Evolutionary conservation across 768 basidiomycete species (phyloP).

Genomic region (Russula sp.): DNA sequence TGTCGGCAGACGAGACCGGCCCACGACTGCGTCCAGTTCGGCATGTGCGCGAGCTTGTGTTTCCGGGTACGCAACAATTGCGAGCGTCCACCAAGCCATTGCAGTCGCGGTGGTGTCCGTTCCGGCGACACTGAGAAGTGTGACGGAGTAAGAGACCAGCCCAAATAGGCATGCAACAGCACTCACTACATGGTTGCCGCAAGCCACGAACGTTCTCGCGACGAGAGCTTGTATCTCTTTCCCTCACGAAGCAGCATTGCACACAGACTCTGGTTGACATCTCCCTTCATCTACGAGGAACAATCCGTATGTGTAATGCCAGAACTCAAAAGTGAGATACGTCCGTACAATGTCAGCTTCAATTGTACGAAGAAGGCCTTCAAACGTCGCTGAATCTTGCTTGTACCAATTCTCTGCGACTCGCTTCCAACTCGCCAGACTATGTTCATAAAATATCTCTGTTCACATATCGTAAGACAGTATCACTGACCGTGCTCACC

Average conservation of each 20-base stretch:
- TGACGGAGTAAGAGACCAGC: background rate
- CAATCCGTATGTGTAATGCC: background rate
- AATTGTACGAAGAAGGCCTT: too few relatives aligned
- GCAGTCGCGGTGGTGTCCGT: background rate
- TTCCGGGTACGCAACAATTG: conserved; percentile 2
- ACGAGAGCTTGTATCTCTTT: background rate
- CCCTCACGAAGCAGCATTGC: background rate
- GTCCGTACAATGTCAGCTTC: too few relatives aligned
- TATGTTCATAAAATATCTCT: background rate
- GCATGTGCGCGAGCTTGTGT: conserved; percentile 2
- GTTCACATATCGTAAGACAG: background rate
- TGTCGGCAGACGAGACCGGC: background rate
- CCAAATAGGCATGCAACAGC: too few relatives aligned
- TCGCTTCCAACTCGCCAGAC: too few relatives aligned
- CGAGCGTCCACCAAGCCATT: conserved; percentile 2
- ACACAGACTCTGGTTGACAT: background rate
- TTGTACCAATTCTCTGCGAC: too few relatives aligned
- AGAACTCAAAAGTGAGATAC: too few relatives aligned
- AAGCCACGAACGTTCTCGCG: conserved; percentile 2
- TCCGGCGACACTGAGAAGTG: background rate
- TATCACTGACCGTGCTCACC: background rate
- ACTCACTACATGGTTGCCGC: conserved; percentile 9
- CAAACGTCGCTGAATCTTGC: too few relatives aligned
- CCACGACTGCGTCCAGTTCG: conserved; percentile 3
- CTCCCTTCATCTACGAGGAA: background rate